Conservation (phyloP, 148 eudicot species). For the Beta vulgaris region DNA sequence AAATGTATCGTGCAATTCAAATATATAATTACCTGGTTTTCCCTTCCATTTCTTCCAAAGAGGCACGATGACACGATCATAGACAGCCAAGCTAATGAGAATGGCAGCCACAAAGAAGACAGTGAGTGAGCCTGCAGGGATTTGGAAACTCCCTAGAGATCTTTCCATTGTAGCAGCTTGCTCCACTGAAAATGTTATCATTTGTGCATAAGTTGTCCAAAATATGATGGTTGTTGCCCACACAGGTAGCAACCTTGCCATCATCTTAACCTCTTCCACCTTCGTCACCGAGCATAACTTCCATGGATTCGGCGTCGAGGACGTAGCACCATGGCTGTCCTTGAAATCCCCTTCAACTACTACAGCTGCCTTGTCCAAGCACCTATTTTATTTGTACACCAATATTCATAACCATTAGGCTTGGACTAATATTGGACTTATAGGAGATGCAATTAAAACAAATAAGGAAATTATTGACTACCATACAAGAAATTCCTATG, state of each 20-base stretch:
- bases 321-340: conserved; percentile 3
- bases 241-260: conserved; percentile 59
- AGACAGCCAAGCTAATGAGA: conserved; percentile 49
- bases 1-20: background rate
- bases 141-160: conserved; percentile 50
- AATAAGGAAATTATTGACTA: too few species aligned
- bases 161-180: conserved; percentile 83
- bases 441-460: too few species aligned
- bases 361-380: conserved; percentile 95
- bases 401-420: background rate
- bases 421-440: too few species aligned
- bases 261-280: conserved; percentile 87
- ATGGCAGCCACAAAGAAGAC: conserved; percentile 78
- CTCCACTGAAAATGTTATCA: conserved; percentile 78
- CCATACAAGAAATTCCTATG: background rate
- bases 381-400: too few species aligned
- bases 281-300: conserved; percentile 66
- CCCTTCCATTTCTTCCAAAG: conserved; percentile 60
- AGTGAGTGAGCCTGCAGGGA: conserved; percentile 75
- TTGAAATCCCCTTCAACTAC: conserved; percentile 57
- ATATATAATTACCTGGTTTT: conserved; percentile 46
- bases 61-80: conserved; percentile 64
- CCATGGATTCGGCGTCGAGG: conserved; percentile 60
- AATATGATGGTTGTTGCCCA: conserved; percentile 91
- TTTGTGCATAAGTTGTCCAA: conserved; percentile 81